Base-by-base conservation (phyloP, 495 filamentous ascomycete genomes). In the Penicillium parvum region DNA sequence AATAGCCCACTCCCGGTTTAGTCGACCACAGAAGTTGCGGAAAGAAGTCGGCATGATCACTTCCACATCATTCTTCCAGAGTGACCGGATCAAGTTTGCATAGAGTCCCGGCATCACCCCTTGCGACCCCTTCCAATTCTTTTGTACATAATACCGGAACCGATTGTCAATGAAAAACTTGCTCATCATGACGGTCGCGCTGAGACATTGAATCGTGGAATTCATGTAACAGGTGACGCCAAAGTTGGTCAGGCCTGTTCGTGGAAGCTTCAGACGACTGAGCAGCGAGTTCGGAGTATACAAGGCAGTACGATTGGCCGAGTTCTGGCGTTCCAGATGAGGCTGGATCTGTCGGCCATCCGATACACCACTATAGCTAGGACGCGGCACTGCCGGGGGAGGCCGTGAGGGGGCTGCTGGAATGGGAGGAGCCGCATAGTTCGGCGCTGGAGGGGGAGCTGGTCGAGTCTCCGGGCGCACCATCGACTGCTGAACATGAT, bases 181-280 rank as follows among this genome's bases (percentile, higher is more conserved):
- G 20, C 80, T 75, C 43, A 99, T 73, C 15, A 79, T 78, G 15
- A 79, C 68, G 1, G 88, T 92, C 3, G 83, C 84, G 45, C 85
- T 83, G 40, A 97, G 65, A 45, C 82, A 85, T 60, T 99, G 92
- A 10, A 99, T 64, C 3, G 82, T 83, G 10, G 85, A 79, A 67
- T 96, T 96, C 77, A 90, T 88, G 58, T 92, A 99, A 63, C 92
- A 99, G 5, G 81, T 86, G 8, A 84, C 82, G 7, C 84, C 81
- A 17, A 85, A 82, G 53, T 95, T 96, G 28, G 78, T 59, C 6
- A 97, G 73, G 1, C 92, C 94, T 3, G 87, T 91, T 8, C 73
- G 72, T 1, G 77, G 75, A 49, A 84, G 68, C 47, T 80, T 75
- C 12, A 74, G 63, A 23, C 60, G 74, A 46, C 55, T 74, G 22